phyloP scores from a whole-genome alignment of 2,329 filamentous ascomycete genomes.

The Microdochium trichocladiopsis region DNA sequence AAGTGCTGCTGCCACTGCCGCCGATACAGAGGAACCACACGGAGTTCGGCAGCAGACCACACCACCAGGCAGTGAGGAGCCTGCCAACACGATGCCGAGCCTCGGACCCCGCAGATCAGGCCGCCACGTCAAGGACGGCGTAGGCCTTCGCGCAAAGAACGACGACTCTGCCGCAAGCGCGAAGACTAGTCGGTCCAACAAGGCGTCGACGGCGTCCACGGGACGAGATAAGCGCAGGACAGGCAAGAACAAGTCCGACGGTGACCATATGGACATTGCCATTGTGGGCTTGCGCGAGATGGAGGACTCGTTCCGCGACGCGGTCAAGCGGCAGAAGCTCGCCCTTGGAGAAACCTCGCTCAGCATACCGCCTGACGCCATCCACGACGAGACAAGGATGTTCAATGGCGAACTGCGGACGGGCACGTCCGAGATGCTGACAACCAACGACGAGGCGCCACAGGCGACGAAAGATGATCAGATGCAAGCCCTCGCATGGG shows the following conservation, averaged over 20 bases:
- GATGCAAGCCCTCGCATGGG: neutral
- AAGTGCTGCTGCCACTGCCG: neutral
- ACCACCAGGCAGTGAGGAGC: neutral
- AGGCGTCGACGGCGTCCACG: too few species aligned
- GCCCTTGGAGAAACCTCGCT: conserved; percentile 35
- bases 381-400: conserved; percentile 6
- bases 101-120: neutral
- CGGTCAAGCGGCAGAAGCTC: conserved; percentile 36
- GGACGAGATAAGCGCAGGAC: neutral
- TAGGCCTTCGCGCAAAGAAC: neutral
- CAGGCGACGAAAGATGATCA: neutral
- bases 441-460: neutral
- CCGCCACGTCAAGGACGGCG: neutral
- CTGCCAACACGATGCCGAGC: neutral
- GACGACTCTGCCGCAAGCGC: neutral
- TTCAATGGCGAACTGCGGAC: conserved; percentile 5
- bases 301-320: conserved; percentile 36
- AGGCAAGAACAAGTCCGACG: conserved; percentile 3
- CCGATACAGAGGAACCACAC: too few species aligned
- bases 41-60: neutral
- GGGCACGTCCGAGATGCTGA: neutral
- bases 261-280: conserved; percentile 27
- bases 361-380: neutral
- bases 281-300: conserved; percentile 40
- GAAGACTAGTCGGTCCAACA: neutral